These are phyloP conservation scores for Fusarium cyanostomum DNA, from an alignment of 2,329 filamentous ascomycete genomes.

Conservation along the genomic window DNA sequence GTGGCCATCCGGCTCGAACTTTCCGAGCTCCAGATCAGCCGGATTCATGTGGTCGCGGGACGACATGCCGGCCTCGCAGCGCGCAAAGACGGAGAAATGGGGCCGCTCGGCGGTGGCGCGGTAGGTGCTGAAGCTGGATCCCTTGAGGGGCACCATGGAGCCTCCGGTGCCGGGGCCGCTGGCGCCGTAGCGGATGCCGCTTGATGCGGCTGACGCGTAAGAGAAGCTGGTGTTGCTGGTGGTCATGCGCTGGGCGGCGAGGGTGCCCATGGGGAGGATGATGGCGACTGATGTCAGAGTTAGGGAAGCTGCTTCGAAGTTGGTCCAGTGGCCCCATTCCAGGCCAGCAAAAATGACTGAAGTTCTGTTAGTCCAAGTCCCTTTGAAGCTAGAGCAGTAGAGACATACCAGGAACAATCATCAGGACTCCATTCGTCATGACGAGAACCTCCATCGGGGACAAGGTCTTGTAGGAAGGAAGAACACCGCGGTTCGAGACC, in stretches of 20 bases:
- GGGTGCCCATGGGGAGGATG: constrained; percentile 62
- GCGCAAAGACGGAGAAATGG: constrained; percentile 39
- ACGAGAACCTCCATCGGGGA: constrained; percentile 64
- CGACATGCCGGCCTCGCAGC: constrained; percentile 35
- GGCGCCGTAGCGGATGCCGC: constrained; percentile 24
- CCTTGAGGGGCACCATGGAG: constrained; percentile 38
- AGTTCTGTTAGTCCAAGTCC: not conserved
- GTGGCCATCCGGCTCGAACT: constrained; percentile 37
- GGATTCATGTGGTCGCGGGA: constrained; percentile 37
- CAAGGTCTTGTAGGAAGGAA: constrained; percentile 54
- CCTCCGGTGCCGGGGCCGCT: constrained; percentile 14
- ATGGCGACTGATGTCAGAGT: constrained; percentile 60
- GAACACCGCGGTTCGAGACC: constrained; percentile 56
- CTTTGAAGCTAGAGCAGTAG: not conserved
- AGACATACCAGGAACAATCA: constrained; percentile 63
- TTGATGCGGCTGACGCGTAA: constrained; percentile 29
- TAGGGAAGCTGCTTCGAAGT: constrained; percentile 62
- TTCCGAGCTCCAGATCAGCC: constrained; percentile 47
- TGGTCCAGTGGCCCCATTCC: constrained; percentile 53
- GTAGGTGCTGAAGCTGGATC: constrained; percentile 31
- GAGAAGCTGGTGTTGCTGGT: constrained; percentile 40
- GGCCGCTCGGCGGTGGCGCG: constrained; percentile 23
- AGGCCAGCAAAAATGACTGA: constrained; percentile 62
- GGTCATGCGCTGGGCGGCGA: constrained; percentile 59
- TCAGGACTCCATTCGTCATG: constrained; percentile 65